Base-by-base conservation (phyloP, 2,329 filamentous ascomycete species). In the Arthrocladium fulminans region DNA sequence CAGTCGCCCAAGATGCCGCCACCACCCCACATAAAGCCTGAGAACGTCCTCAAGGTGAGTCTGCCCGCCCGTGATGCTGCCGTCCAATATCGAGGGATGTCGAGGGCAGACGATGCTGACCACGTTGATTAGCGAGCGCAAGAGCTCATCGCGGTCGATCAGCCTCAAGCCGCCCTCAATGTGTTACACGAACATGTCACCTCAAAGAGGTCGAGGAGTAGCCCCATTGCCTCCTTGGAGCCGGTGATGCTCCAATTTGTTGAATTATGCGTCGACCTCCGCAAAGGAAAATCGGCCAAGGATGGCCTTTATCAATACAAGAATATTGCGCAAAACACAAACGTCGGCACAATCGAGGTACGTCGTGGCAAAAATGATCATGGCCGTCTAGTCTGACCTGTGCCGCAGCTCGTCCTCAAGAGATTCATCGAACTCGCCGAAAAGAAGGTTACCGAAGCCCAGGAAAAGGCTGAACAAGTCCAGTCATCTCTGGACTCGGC, bases 231-330 rank as follows among this genome's bases (percentile, higher is more conserved):
- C 57, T 94, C 89, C 47, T 75, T 98, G 65, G 92, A 98, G 81
- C 92, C 92, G 58, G 90, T 98, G 59, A 97, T 98, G 89, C 78
- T 97, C 70, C 83, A 96, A 59, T 84, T 98, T 65, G 90, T 98
- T 63, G 88, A 97, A 72, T 80, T 97, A 51, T 95, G 86, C 59
- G 92, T 98, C 63, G 90, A 97, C 65, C 82, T 96, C 63, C 88
- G 92, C 73, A 98, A 97, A 74, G 92, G 92, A 61, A 98, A 98
- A 73, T 79, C 92, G 53, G 92, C 90, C 69, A 98, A 98, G 78
- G 92, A 98, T 73, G 92, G 92, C 53, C 79, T 98, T 42, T 98
- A 97, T 70, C 92, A 96, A 70, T 98, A 98, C 80, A 98, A 98
- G 79, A 98, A 98, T 70, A 97, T 96, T 59, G 90, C 89, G 48